Base-by-base conservation (phyloP, 192 early-diverging fungal species). In the Entomortierella parvispora region DNA sequence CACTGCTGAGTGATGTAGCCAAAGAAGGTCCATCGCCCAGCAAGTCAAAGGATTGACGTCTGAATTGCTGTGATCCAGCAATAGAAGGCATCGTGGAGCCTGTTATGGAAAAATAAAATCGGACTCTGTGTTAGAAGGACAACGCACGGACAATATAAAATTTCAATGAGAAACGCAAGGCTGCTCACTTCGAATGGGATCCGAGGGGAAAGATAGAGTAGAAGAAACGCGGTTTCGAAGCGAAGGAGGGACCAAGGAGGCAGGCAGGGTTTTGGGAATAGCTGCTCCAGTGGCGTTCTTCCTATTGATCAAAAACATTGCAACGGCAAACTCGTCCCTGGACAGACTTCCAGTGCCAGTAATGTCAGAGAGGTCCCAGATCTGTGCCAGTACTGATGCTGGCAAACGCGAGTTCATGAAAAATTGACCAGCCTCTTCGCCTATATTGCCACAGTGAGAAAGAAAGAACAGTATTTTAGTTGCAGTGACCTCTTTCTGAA, bases 371-470 rank as follows among this genome's bases (percentile, higher is more conserved):
- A 95, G 82, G 46, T 93, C 91, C 90, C 94, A 96, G 50, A 96
- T 90, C 51, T 89, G 84, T 20, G 93, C 94, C 51, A 96, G 75
- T 1, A 79, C 84, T 1, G 81, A 55, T 31, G 88, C 86, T 0
- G 90, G 83, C 45, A 96, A 80, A 51, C 90, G 87, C 4, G 94
- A 94, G 64, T 92, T 92, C 58, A 93, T 69, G 69, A 96, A 94
- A 61, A 96, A 93, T 26, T 82, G 81, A 23, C 89, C 89, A 12
- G 90, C 88, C 10, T 93, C 92, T 42, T 91, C 89, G 32, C 93
- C 93, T 69, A 83, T 33, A 28, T 32, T 12, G 20, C n/a, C n/a
- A n/a, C n/a, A n/a, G 50, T 46, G 12, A 54, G 23, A 33, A 34
- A 52, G 0, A 4, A 20, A n/a, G 12, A 15, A 49, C 3, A 2